Conservation (phyloP, 371 early-diverging fungal genomes). For the Saksenaea vasiformis region DNA sequence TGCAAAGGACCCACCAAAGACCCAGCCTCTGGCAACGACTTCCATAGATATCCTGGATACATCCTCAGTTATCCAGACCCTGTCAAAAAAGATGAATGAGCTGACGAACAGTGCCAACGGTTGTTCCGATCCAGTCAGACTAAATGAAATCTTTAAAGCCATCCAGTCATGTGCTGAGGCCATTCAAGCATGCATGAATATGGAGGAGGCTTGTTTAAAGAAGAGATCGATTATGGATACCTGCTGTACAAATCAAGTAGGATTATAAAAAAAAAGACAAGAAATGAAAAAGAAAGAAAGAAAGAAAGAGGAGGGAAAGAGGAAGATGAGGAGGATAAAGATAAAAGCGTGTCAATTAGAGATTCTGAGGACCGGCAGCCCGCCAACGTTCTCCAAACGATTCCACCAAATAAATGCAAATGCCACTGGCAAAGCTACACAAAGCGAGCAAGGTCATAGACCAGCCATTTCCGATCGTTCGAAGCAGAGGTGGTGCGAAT, state of each 20-base stretch:
- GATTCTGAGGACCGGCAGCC: not conserved
- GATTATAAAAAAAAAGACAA: not conserved
- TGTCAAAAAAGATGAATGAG: not conserved
- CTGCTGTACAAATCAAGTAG: not conserved
- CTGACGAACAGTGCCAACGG: not conserved
- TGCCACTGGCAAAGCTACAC: constrained; percentile 28
- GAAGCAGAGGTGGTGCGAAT: constrained; percentile 36
- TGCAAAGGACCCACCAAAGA: not conserved
- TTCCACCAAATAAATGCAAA: constrained; percentile 33
- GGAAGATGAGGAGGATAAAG: not conserved
- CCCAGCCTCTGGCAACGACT: not conserved
- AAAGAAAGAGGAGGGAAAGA: not conserved
- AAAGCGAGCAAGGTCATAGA: constrained; percentile 40
- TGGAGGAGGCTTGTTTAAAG: not conserved
- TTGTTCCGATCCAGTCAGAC: not conserved
- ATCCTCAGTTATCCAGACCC: not conserved
- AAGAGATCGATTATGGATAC: not conserved
- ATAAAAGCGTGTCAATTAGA: not conserved
- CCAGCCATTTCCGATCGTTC: constrained; percentile 48
- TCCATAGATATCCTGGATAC: not conserved
- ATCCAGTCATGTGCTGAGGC: constrained; percentile 3
- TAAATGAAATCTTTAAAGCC: not conserved
- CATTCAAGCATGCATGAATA: not conserved
- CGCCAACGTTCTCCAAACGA: constrained; percentile 21
- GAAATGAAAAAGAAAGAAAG: not conserved